Evolutionary conservation across 495 filamentous ascomycete genomes (phyloP), one percentile per base, ranked within the genome.

Genomic region (Penicillium alfredii): DNA sequence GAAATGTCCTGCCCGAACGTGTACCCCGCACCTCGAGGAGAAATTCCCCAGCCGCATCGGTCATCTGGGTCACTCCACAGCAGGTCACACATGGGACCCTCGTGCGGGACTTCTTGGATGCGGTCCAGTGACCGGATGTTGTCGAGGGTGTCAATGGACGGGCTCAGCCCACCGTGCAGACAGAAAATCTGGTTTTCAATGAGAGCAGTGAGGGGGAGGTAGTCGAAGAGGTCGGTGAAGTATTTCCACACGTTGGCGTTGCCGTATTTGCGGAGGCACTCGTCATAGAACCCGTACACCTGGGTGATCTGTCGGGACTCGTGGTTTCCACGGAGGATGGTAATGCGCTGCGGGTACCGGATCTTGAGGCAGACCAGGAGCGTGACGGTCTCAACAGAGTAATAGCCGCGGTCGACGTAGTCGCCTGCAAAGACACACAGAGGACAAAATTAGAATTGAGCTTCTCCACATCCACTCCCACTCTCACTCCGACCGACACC

Each of bases 131-230:
- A 87, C 45, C 90, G 74, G 57, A 98, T 98, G 63, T 98, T 97
- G 69, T 98, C 92, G 21, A 98, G 80, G 16, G 92, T 97, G 63
- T 98, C 92, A 53, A 98, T 97, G 57, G 84, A 92, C 20, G 92
- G 92, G 35, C 86, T 93, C 36, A 98, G 74, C 42, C 92, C 92
- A 51, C 92, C 92, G 68, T 98, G 92, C 34, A 98, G 80, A 69
- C 92, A 98, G 79, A 98, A 98, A 63, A 98, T 98, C 73, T 98
- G 92, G 68, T 95, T 96, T 68, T 98, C 90, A 69, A 98, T 98
- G 45, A 98, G 78, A 42, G 92, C 92, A 45, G 92, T 98, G 57
- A 98, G 81, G 46, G 92, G 92, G 25, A 98, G 87, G 68, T 89
- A 98, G 69, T 98, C 92, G 72, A 98, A 97, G 21, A 98, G 80